Evolutionary conservation across 2,329 filamentous ascomycete genomes (phyloP), one percentile per base, ranked within the genome.

Genomic region (Verticillium alfalfae): DNA sequence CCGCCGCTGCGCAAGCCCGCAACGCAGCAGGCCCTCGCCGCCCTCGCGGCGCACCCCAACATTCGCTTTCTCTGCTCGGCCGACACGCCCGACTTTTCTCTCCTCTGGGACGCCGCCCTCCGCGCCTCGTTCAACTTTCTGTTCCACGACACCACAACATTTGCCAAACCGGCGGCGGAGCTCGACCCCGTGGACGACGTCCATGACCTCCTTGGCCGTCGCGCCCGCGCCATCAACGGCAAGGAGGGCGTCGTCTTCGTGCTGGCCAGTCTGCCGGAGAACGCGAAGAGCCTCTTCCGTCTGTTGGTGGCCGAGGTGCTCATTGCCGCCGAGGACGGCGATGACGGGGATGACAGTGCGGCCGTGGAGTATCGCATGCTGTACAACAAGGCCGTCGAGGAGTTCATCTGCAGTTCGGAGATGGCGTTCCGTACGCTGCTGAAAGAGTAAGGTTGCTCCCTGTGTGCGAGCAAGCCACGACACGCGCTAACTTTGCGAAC

Each of bases 351-450:
- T 0, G 86, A 87, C 63, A 83, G 84, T 38, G 81, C 86, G 2
- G 93, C 91, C 0, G 87, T 99, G 16, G 94, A 98, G 76, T 98
- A 97, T 73, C 84, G 92, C 26, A 88, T 92, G 68, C 75, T 99
- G 66, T 99, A 98, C 71, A 93, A 96, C 72, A 97, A 97, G 78
- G 93, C 95, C 2, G 90, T 94, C 5, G 93, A 97, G 76, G 93
- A 97, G 71, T 98, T 99, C 74, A 95, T 99, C 58, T 97, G 94
- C 73, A 95, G 91, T 68, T 97, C 91, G 63, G 95, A 98, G 78
- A 93, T 98, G 84, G 93, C 92, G 65, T 98, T 98, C 78, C 84
- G 95, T 64, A 97, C 93, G 34, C 74, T 99, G 71, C 76, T 99
- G 65, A 98, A 98, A 77, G 95, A 99, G 84, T 95, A 76, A 65